Evolutionary conservation across 345 rosid genomes (phyloP).

Genomic region (Pistacia atlantica): DNA sequence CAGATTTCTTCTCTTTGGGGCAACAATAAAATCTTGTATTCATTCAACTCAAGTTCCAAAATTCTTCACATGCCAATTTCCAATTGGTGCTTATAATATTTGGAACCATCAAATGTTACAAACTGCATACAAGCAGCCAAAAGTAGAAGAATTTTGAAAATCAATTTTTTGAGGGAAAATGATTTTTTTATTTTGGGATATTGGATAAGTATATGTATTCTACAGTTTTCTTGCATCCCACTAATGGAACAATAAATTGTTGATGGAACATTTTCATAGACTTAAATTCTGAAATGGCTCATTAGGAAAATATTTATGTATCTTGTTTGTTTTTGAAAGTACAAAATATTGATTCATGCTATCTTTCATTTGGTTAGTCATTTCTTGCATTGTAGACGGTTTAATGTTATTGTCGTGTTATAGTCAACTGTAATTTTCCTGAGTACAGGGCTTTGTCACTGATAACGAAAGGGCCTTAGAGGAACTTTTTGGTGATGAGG

Average conservation of each 20-base stretch:
- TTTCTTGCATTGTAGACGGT: constrained; percentile 7
- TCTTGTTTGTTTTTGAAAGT: neutral
- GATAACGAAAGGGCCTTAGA: constrained; percentile 86
- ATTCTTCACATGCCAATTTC: neutral
- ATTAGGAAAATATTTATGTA: neutral
- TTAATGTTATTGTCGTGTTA: neutral
- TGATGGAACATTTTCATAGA: neutral
- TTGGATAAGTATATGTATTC: neutral
- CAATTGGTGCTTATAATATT: neutral
- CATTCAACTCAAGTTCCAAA: neutral
- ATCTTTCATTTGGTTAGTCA: neutral
- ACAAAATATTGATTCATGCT: neutral
- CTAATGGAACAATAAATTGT: neutral
- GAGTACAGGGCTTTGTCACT: constrained; percentile 80
- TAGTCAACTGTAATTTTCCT: constrained; percentile 13
- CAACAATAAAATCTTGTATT: neutral
- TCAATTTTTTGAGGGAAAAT: neutral
- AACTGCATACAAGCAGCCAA: neutral
- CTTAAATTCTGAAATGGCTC: constrained; percentile 2
- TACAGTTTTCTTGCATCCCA: neutral
- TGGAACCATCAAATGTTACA: neutral
- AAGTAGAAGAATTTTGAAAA: neutral
- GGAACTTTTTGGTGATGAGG: constrained; percentile 86
- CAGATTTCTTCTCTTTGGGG: neutral
- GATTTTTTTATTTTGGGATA: neutral